A percentile compares a stretch with the other conserved stretches of the same genome.
phyloP scores from a whole-genome alignment of 257 asterid genomes.

The Solanum sejunctum region DNA sequence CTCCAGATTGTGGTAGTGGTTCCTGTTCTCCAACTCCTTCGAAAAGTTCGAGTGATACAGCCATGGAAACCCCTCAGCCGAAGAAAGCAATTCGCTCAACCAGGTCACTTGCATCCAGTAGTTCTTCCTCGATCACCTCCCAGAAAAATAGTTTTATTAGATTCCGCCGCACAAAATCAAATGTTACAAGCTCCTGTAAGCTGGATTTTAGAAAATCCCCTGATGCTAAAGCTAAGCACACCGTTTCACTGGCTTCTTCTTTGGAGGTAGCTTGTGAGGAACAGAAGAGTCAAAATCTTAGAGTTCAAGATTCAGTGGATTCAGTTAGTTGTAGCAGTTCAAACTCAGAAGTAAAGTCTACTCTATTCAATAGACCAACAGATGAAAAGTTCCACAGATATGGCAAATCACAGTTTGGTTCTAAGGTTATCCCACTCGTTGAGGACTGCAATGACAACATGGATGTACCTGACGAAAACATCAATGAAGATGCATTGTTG shows the following conservation, averaged over 20 bases:
- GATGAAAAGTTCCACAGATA: neutral
- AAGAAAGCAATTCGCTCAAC: constrained; percentile 10
- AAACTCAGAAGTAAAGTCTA: constrained; percentile 2
- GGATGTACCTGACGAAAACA: neutral
- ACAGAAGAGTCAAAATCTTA: neutral
- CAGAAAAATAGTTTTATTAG: constrained; percentile 20
- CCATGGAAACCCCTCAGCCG: constrained; percentile 24
- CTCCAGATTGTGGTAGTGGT: constrained; percentile 35
- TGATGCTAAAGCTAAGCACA: constrained; percentile 1
- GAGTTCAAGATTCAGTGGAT: neutral
- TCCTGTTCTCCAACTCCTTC: constrained; percentile 19
- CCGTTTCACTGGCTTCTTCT: neutral
- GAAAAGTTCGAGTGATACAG: constrained; percentile 3
- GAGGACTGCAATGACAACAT: constrained; percentile 4
- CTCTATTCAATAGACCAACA: neutral
- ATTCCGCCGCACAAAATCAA: constrained; percentile 19
- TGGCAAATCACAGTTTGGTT: constrained; percentile 9
- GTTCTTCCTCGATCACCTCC: constrained; percentile 17
- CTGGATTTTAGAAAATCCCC: constrained; percentile 13
- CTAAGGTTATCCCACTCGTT: constrained; percentile 47
- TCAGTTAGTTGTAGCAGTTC: constrained; percentile 2
- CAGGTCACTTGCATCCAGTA: constrained; percentile 23
- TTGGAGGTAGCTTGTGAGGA: neutral
- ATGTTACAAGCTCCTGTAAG: constrained; percentile 14
- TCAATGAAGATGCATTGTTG: constrained; percentile 5